Base-by-base conservation (phyloP, 176 grass and related monocot genomes). In the Dactylis glomerata region DNA sequence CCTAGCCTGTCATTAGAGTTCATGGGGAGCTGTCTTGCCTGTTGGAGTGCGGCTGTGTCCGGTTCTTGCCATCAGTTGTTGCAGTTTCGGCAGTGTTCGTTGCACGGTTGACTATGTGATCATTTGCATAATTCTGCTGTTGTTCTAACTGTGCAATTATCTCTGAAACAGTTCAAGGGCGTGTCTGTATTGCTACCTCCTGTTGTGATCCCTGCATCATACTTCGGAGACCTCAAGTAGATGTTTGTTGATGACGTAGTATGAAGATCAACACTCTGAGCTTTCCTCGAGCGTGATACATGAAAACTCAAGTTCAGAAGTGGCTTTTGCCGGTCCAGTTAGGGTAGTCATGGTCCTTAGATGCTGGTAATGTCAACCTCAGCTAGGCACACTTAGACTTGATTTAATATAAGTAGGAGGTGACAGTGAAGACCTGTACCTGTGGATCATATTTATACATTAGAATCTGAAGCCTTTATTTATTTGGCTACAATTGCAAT, bases 51-150 rank as follows among this genome's bases (percentile, higher is more conserved):
- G 71, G 75, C 2, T 91, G 90, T 76, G 49, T 96, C 57, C 82
- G 78, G 75, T 94, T 96, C 81, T 86, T 99, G 85, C 93, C 97
- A 14, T 99, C 92, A 23, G 78, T 92, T 71, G 56, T 94, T 87
- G 93, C 91, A 56, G 97, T 93, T 42, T 94, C 97, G 0, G 85
- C 73, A 13, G 86, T 96, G 76, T 96, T 96, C 57, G 32, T 94
- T 79, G 89, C 93, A 64, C 92, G 89, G 62, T 89, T 96, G 75
- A 94, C 56, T 84, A 33, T 30, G 64, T 62, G 30, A 75, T 51
- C 5, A 30, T 32, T 74, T 24, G 27, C 58, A 76, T 59, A 52
- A n/a, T 76, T 31, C 23, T 27, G 56, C 57, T 83, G 27, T 91
- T 56, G 71, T 7, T 86, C 81, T 89, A 71, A 80, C 12, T 65